Evolutionary conservation across 2,329 filamentous ascomycete species (phyloP).

Genomic region (Apiospora arundinis): DNA sequence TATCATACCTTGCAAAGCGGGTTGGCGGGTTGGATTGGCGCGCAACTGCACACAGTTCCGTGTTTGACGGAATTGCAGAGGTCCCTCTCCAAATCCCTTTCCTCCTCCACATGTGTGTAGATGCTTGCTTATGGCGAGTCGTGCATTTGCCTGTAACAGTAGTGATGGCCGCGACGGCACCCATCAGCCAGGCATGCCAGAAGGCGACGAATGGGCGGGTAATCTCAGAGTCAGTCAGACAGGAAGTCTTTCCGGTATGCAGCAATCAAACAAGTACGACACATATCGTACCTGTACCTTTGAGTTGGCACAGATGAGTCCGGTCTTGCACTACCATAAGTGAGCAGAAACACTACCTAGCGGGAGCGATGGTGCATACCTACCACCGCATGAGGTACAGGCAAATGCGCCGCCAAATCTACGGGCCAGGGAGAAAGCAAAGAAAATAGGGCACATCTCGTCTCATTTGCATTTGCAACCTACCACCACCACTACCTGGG

Average conservation of each 20-base stretch:
- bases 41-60: constrained; percentile 6
- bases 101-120: constrained; percentile 15
- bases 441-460: neutral
- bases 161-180: constrained; percentile 15
- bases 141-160: constrained; percentile 4
- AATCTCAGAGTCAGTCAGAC: constrained; percentile 12
- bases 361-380: neutral
- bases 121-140: constrained; percentile 15
- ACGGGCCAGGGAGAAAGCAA: constrained; percentile 7
- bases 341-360: neutral
- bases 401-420: neutral
- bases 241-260: neutral
- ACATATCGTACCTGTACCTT: constrained; percentile 11
- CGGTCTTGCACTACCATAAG: constrained; percentile 11
- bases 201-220: constrained; percentile 2
- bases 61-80: constrained; percentile 11
- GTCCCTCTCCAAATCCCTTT: neutral
- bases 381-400: neutral
- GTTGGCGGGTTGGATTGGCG: neutral
- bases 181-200: constrained; percentile 6
- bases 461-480: constrained; percentile 7
- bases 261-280: constrained; percentile 18
- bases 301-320: constrained; percentile 1
- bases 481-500: too few species aligned
- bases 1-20: neutral